Evolutionary conservation across 176 grass and related monocot species (phyloP).

Genomic region (Metroxylon sagu): DNA sequence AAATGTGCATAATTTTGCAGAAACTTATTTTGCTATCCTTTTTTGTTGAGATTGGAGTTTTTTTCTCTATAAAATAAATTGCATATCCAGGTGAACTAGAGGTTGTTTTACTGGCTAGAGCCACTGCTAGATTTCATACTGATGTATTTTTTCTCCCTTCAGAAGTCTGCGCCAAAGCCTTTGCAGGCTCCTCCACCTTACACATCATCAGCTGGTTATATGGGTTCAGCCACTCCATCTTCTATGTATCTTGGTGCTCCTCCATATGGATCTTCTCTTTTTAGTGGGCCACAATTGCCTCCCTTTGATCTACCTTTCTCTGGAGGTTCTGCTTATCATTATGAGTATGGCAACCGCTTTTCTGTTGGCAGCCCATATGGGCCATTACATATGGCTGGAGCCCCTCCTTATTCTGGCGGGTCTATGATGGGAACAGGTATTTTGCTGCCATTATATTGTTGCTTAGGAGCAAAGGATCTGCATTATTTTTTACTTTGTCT

Average conservation of each 20-base stretch:
- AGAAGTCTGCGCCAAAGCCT: constrained; percentile 49
- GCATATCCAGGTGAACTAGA: too few species aligned
- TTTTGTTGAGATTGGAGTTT: too few species aligned
- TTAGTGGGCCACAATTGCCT: constrained; percentile 39
- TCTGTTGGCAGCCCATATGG: constrained; percentile 65
- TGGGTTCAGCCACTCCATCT: constrained; percentile 41
- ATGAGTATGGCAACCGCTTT: constrained; percentile 53
- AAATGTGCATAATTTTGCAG: too few species aligned
- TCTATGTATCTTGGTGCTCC: constrained; percentile 64
- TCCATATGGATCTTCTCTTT: constrained; percentile 48
- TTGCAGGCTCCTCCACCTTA: constrained; percentile 48
- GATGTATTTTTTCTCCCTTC: constrained; percentile 10
- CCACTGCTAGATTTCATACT: too few species aligned
- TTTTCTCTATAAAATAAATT: too few species aligned
- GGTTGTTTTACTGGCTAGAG: too few species aligned
- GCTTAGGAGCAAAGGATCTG: too few species aligned
- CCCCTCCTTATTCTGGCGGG: constrained; percentile 43
- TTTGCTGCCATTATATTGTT: neutral
- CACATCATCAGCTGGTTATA: constrained; percentile 31
- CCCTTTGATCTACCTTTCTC: constrained; percentile 52
- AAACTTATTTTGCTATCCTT: too few species aligned
- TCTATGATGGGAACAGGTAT: constrained; percentile 66
- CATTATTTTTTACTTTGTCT: too few species aligned
- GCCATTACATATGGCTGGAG: constrained; percentile 45
- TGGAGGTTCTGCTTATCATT: constrained; percentile 56